Base-by-base conservation (phyloP, 2,329 filamentous ascomycete species). In the Ustulina deusta region DNA sequence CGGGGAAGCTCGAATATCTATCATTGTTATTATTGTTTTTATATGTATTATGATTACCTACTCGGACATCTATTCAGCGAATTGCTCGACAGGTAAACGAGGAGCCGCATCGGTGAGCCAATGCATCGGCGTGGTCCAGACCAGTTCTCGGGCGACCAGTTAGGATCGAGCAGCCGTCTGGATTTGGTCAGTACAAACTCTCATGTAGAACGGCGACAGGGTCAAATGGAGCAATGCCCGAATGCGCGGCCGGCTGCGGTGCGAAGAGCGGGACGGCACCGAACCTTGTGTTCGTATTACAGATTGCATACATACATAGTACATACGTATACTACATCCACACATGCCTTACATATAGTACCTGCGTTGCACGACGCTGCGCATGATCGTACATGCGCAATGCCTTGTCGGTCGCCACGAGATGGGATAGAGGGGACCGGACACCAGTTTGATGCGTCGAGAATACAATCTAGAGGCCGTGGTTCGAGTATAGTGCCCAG, bases 141-240 rank as follows among this genome's bases (percentile, higher is more conserved):
- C 54, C 65, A 32, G 27, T 17, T 29, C 9, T 44, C 40, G 61
- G 61, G 65, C 61, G 65, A 61, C 65, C 65, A 68, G 65, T 68
- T 15, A 68, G 61, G 56, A 64, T 67, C 13, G 40, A 67, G 65
- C 60, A 38, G 46, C 2, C 32, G 55, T 59, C 65, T 67, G 7
- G 60, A 67, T 67, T 44, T 55, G 54, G 65, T 32, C 65, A 48
- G 38, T 27, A 52, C 40, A 54, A 20, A 34, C 38, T 59, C 20
- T 38, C 25, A 48, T 44, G n/a, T 55, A 36, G 6, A 36, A 27
- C 65, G 73, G 73, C 61, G 67, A 72, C 71, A 71, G 44, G 70
- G 63, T 65, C 71, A 66, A 66, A 73, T 72, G 65, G 60, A 71
- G 72, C 38, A 51, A 73, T 58, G 51, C 44, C 67, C 69, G 67